These are phyloP conservation scores for Phytopythium montanum DNA, from an alignment of 352 stramenopile species.

Conservation along the genomic window DNA sequence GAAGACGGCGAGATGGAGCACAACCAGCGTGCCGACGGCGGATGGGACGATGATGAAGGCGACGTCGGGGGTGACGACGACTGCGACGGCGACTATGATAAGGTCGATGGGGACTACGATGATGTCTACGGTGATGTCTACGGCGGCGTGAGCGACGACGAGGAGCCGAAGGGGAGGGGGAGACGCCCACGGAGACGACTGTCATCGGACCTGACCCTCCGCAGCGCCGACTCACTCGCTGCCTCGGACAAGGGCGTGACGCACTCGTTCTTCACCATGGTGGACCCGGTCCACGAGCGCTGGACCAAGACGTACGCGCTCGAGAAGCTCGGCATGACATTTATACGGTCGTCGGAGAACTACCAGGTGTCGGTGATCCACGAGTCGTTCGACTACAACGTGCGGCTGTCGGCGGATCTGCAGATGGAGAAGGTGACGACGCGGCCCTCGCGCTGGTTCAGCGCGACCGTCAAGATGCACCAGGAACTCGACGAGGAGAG, in stretches of 20 bases:
- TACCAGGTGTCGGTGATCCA: constrained; percentile 68
- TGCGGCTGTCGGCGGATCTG: constrained; percentile 49
- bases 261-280: constrained; percentile 77
- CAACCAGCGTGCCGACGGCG: constrained; percentile 1
- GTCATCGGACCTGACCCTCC: constrained; percentile 22
- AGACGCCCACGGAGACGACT: constrained; percentile 7
- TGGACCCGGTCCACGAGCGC: constrained; percentile 27
- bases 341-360: constrained; percentile 28
- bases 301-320: constrained; percentile 41
- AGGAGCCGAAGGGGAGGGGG: neutral
- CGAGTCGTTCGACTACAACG: constrained; percentile 59
- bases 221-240: constrained; percentile 33
- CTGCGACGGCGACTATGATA: constrained; percentile 7
- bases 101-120: constrained; percentile 12
- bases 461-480: constrained; percentile 75
- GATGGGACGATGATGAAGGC: constrained; percentile 15
- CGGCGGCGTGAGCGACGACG: constrained; percentile 3
- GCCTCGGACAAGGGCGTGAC: constrained; percentile 60
- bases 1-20: neutral
- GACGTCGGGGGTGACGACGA: constrained; percentile 13
- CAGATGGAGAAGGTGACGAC: constrained; percentile 59
- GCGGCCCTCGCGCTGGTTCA: constrained; percentile 69
- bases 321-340: constrained; percentile 37
- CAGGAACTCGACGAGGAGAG: constrained; percentile 66
- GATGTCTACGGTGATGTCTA: neutral